Conservation (phyloP, 768 basidiomycete species). For the Panaeolus cyanescens region DNA sequence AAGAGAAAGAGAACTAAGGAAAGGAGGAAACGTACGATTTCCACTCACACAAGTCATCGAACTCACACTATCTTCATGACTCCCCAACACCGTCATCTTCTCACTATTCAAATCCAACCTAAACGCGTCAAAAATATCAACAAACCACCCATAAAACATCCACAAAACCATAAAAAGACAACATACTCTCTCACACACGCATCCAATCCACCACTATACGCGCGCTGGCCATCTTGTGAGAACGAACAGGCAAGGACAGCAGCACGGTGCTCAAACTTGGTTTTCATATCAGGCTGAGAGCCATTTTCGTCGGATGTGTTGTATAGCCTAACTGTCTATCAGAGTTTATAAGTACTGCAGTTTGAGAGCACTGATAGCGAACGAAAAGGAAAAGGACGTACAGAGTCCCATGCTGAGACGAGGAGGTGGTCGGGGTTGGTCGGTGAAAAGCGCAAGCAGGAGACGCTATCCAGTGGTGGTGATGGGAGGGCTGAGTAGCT, state of each 20-base stretch:
- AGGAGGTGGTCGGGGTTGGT: slow-evolving; percentile 76
- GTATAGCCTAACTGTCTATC: slow-evolving; percentile 40
- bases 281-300: slow-evolving; percentile 60
- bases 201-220: slow-evolving; percentile 87
- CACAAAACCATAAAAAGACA: not conserved
- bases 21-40: slow-evolving; percentile 48
- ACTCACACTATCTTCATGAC: slow-evolving; percentile 80
- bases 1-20: not conserved
- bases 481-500: slow-evolving; percentile 36
- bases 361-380: slow-evolving; percentile 7
- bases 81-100: slow-evolving; percentile 72
- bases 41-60: slow-evolving; percentile 71
- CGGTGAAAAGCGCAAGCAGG: slow-evolving; percentile 80
- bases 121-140: not conserved
- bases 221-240: slow-evolving; percentile 59
- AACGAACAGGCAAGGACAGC: slow-evolving; percentile 87
- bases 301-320: slow-evolving; percentile 62
- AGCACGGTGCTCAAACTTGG: slow-evolving; percentile 88
- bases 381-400: slow-evolving; percentile 22
- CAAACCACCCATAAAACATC: slow-evolving; percentile 28
- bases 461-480: slow-evolving; percentile 86
- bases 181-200: slow-evolving; percentile 81
- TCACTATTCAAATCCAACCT: slow-evolving; percentile 82
- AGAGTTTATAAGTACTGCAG: not conserved
- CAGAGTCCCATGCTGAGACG: slow-evolving; percentile 90